A percentile compares a stretch with the other conserved stretches of the same genome.
phyloP scores from a whole-genome alignment of 2,329 filamentous ascomycete species.

The Graphilbum sp. region DNA sequence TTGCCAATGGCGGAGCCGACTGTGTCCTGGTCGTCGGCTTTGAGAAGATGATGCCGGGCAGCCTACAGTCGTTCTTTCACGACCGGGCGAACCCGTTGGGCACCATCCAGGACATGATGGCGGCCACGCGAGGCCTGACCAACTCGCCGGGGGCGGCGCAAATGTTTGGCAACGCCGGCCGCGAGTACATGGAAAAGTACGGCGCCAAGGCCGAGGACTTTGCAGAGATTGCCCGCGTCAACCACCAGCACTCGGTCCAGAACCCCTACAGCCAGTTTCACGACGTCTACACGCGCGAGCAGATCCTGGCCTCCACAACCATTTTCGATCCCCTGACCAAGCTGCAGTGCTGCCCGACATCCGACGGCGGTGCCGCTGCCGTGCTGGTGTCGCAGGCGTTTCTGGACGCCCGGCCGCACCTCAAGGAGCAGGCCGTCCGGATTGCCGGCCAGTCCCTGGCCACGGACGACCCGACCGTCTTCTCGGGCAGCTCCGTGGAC shows the following conservation, averaged over 20 bases:
- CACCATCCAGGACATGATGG: constrained; percentile 63
- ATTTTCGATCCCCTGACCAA: constrained; percentile 84
- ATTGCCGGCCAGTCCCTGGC: constrained; percentile 78
- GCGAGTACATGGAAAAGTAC: constrained; percentile 90
- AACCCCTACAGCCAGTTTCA: constrained; percentile 99
- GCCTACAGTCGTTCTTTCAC: constrained; percentile 66
- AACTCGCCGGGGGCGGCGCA: constrained; percentile 78
- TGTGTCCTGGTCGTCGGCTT: constrained; percentile 88
- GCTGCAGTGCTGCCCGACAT: constrained; percentile 96
- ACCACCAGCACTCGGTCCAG: constrained; percentile 77
- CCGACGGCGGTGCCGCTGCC: constrained; percentile 77
- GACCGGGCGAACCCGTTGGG: constrained; percentile 69
- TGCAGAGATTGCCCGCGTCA: constrained; percentile 83
- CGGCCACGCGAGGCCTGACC: constrained; percentile 60
- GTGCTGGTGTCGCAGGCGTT: constrained; percentile 81
- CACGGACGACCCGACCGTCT: constrained; percentile 70
- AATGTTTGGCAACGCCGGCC: constrained; percentile 87
- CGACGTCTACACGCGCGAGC: constrained; percentile 74
- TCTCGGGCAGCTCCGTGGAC: constrained; percentile 68
- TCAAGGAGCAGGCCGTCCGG: constrained; percentile 67
- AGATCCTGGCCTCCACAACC: constrained; percentile 59
- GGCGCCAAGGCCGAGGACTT: constrained; percentile 77
- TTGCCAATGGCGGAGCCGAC: constrained; percentile 66
- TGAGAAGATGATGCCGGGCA: constrained; percentile 96
- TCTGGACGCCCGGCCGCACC: constrained; percentile 67